Evolutionary conservation across 768 basidiomycete genomes (phyloP), one percentile per base, ranked within the genome.

Genomic region (Boletus edulis): DNA sequence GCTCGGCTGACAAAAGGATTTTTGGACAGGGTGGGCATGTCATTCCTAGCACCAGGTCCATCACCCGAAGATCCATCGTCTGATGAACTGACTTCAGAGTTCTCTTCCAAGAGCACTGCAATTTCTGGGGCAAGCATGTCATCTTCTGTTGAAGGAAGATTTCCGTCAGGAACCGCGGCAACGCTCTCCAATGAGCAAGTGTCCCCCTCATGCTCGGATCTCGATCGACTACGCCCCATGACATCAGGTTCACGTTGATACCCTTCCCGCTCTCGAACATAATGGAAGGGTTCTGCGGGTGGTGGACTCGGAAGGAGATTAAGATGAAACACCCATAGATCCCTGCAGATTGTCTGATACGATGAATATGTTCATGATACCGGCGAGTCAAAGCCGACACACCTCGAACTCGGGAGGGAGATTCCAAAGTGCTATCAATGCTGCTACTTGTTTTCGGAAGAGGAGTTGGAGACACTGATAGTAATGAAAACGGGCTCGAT

Each of bases 391-490:
- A 38, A 31, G 10, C 39, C 24, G 41, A 61, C 75, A 47, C 54
- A 89, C 92, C 80, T 93, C 91, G 56, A 92, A 90, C 65, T 91
- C 89, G 0, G 76, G 65, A 8, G 91, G 91, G 20, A 94, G 75
- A n/a, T 74, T 67, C 92, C 92, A 94, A 11, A 83, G 60, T 13
- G 65, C 63, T 5, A 67, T 78, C 54, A 94, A 69, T n/a, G 79
- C 78, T 7, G 72, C 75, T 13, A 94, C 73, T 69, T 97, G 94
- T 62, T 85, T 81, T 32, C 94, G 79, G 12, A 96, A 74, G 51
- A 97, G 73, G 1, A 92, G 73, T 69, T 97, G 95, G 35, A 91
- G 76, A 62, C 89, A 90, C 59, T 94, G 87, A 57, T 91, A 89
- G 62, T 91, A 91, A 54, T 88, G 84, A 66, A 81, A 93, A 38